A percentile compares a stretch with the other conserved stretches of the same genome.
Evolutionary conservation across 306 rosid genomes (phyloP).

Genomic region (Begonia fuchsioides): DNA sequence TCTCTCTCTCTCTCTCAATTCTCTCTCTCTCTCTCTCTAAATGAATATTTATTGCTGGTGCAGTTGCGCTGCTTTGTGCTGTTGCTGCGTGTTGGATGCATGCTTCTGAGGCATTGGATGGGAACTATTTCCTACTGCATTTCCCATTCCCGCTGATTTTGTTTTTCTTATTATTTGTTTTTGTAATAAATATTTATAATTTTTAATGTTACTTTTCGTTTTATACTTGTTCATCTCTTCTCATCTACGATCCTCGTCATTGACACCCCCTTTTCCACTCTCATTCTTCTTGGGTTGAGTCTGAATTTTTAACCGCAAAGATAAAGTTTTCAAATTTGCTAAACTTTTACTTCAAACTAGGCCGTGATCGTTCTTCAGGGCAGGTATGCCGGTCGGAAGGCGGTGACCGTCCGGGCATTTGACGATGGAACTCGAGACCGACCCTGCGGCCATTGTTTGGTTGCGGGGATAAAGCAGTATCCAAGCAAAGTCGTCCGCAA

Average conservation of each 20-base stretch:
- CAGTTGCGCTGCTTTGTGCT: constrained; percentile 69
- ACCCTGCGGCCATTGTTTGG: constrained; percentile 31
- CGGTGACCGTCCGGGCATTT: constrained; percentile 28
- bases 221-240: too few relatives aligned
- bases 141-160: not conserved
- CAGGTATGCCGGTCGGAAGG: constrained; percentile 40
- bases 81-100: constrained; percentile 64
- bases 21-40: not conserved
- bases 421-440: constrained; percentile 42
- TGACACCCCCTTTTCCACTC: too few relatives aligned
- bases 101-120: constrained; percentile 30
- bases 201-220: too few relatives aligned
- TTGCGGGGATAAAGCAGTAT: constrained; percentile 34
- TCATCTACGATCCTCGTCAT: too few relatives aligned
- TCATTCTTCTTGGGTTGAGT: too few relatives aligned
- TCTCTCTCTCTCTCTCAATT: not conserved
- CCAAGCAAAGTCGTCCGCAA: constrained; percentile 33
- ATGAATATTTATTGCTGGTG: not conserved
- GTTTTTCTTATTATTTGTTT: not conserved
- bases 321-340: too few relatives aligned
- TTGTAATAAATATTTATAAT: too few relatives aligned
- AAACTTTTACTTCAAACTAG: too few relatives aligned
- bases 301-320: too few relatives aligned
- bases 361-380: constrained; percentile 35
- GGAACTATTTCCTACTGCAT: not conserved